Percentiles rank a stretch among this genome's conserved stretches.
Conservation (phyloP, 495 filamentous ascomycete species). For the Podospora comata region DNA sequence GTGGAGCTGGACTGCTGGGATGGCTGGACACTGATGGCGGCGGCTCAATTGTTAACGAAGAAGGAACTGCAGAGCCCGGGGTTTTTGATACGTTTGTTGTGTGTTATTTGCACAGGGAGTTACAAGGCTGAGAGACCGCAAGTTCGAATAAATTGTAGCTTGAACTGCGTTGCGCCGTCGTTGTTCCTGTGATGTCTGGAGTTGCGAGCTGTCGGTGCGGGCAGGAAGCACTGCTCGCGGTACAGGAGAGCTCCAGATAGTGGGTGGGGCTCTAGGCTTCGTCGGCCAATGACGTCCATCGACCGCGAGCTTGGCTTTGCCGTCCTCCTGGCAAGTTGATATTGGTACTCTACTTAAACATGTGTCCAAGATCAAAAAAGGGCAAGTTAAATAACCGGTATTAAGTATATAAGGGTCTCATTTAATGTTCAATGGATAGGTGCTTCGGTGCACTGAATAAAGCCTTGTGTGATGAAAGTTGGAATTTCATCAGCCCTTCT, state of each 20-base stretch:
- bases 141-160: neutral
- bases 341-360: no score
- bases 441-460: neutral
- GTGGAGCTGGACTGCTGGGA: neutral
- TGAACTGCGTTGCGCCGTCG: neutral
- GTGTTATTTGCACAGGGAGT: neutral
- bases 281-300: neutral
- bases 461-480: neutral
- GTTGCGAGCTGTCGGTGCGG: neutral
- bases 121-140: neutral
- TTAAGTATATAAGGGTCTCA: no score
- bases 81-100: neutral
- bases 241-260: neutral
- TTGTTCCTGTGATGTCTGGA: neutral
- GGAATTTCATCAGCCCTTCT: neutral
- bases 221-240: neutral
- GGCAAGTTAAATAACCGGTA: neutral
- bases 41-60: conserved; percentile 3
- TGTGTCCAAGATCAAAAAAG: neutral
- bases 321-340: neutral
- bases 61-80: neutral
- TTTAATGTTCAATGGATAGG: no score
- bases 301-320: neutral
- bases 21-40: neutral
- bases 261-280: neutral